phyloP scores from a whole-genome alignment of 192 early-diverging fungal genomes.

The Geranomyces michiganensis region DNA sequence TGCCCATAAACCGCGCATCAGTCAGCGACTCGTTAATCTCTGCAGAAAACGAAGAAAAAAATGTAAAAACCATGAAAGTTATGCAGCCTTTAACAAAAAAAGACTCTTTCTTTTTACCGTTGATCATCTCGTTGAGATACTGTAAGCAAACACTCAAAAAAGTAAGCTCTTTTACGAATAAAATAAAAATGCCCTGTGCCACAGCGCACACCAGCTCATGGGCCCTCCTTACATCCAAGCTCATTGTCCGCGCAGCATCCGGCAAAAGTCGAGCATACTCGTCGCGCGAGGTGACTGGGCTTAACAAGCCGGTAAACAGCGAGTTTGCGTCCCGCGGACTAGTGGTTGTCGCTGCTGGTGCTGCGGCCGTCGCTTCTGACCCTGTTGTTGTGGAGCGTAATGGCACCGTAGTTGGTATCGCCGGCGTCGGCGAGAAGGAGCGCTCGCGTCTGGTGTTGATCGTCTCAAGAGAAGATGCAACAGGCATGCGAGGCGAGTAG shows the following conservation, averaged over 20 bases:
- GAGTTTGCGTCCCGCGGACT: conserved; percentile 18
- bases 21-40: conserved; percentile 24
- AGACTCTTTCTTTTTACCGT: conserved; percentile 12
- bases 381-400: background rate
- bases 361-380: background rate
- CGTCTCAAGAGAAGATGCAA: too few relatives aligned
- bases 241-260: background rate
- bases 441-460: too few relatives aligned
- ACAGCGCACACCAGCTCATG: background rate
- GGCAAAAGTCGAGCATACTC: conserved; percentile 18
- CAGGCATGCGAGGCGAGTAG: background rate
- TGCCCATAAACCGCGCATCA: conserved; percentile 24
- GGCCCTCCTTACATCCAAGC: background rate
- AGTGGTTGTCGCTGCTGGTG: background rate
- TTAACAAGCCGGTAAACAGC: conserved; percentile 13
- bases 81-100: background rate
- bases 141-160: background rate
- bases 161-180: background rate
- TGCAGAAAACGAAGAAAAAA: background rate
- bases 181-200: background rate
- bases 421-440: background rate
- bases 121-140: conserved; percentile 26
- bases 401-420: background rate
- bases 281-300: background rate
- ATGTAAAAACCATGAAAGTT: background rate